Evolutionary conservation across 768 basidiomycete genomes (phyloP), one percentile per base, ranked within the genome.

Genomic region (Phanerodontia chrysosporium): DNA sequence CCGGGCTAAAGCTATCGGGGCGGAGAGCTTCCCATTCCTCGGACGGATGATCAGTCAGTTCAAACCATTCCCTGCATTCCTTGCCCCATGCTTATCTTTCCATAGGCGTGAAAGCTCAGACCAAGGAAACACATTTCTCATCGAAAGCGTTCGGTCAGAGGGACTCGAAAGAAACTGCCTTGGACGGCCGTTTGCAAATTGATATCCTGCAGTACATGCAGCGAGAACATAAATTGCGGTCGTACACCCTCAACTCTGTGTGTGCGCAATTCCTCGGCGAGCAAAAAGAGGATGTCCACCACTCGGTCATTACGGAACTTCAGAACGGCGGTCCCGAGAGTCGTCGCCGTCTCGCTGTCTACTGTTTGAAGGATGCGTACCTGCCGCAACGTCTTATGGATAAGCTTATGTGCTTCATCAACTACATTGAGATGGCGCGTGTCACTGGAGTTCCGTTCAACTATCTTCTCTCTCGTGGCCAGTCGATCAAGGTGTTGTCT

Each of bases 381-480:
- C 85, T 99, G 25, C 97, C 97, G 0, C 97, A 99, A 73, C 80
- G 97, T 55, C 73, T 98, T 39, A 81, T 99, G 72, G 97, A 98
- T 73, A 99, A 98, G 72, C 80, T 99, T 30, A 98, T 98, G 97
- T 98, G 94, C 62, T 95, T 99, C 67, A 88, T 99, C 72, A 99
- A 99, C 72, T 98, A 97, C 69, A 88, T 85, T 48, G 97, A 99
- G 72, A 98, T 99, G 97, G 83, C 97, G n/a, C 91, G 97, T 71
- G 97, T 99, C 3, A 99, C 97, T 0, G 97, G 97, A n/a, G 95
- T 99, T 12, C 97, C 97, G 0, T 99, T 99, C 83, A 98, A 98
- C 68, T 98, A 85, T 70, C 81, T 99, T 7, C 80, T 99, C 8
- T 81, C 95, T 21, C 85, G 96, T 42, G 97, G 97, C 1, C 97